Evolutionary conservation across 257 asterid species (phyloP).

Genomic region (Ilex aquifolium): DNA sequence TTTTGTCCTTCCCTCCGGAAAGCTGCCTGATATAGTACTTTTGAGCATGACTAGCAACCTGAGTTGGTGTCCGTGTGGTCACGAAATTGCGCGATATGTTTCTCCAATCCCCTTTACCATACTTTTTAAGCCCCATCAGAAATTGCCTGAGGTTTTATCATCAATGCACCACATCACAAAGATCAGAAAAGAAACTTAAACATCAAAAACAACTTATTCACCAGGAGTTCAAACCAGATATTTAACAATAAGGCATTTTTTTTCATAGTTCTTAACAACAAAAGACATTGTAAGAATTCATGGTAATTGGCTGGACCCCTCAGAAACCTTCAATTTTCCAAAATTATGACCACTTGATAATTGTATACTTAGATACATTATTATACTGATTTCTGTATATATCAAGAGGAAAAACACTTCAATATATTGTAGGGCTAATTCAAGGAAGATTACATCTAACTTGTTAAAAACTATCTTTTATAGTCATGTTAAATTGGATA

Average conservation of each 20-base stretch:
- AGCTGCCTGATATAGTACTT: constrained; percentile 85
- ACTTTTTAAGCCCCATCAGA: constrained; percentile 82
- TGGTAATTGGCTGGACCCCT: too few species aligned
- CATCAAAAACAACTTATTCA: not conserved
- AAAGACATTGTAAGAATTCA: too few species aligned
- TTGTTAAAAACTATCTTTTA: too few species aligned
- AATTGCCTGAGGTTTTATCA: constrained; percentile 49
- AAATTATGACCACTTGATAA: too few species aligned
- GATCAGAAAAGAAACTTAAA: not conserved
- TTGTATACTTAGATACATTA: not conserved
- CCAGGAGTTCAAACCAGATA: not conserved
- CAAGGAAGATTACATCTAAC: not conserved
- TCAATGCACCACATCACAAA: not conserved
- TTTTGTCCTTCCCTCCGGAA: constrained; percentile 85
- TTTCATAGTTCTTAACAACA: too few species aligned
- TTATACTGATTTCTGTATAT: not conserved
- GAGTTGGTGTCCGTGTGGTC: constrained; percentile 83
- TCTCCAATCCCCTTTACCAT: constrained; percentile 95
- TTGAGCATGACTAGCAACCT: constrained; percentile 95
- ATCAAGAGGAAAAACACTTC: not conserved
- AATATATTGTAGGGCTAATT: not conserved
- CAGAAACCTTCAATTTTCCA: too few species aligned
- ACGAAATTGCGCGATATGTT: constrained; percentile 80
- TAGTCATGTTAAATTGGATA: too few species aligned
- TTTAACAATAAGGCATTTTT: not conserved